These are phyloP conservation scores for Geum urbanum DNA, from an alignment of 306 rosid genomes.

Conservation along the genomic window DNA sequence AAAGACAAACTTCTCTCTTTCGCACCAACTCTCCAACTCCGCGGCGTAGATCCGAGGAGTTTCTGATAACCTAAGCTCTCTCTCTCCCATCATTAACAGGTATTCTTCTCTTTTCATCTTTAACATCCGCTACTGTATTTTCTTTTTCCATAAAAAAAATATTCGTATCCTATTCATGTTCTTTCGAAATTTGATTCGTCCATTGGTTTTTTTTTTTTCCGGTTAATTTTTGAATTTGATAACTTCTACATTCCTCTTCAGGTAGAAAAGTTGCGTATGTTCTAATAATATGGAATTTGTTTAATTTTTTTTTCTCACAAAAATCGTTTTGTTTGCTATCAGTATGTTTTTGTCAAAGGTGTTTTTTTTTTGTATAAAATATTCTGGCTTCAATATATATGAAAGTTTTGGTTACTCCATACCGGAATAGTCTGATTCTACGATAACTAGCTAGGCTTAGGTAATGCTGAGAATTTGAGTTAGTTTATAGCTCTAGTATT, in stretches of 20 bases:
- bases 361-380: no score
- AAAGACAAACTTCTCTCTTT: slow-evolving; percentile 4
- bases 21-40: slow-evolving; percentile 47
- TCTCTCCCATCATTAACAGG: not conserved
- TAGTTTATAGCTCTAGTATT: not conserved
- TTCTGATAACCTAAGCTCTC: slow-evolving; percentile 47
- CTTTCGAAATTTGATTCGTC: not conserved
- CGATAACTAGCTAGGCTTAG: no score
- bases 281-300: not conserved
- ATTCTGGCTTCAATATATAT: not conserved
- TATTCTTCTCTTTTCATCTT: not conserved
- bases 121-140: not conserved
- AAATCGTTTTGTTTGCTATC: not conserved
- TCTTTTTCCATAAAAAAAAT: no score
- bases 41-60: slow-evolving; percentile 80
- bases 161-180: not conserved
- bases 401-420: no score
- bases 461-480: not conserved
- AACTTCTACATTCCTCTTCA: not conserved
- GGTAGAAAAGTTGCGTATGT: not conserved
- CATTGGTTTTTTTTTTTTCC: not conserved
- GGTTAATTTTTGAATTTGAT: not conserved
- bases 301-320: not conserved
- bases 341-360: no score
- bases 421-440: not conserved